phyloP scores from a whole-genome alignment of 306 rosid genomes.

The Cyamopsis tetragonoloba region DNA sequence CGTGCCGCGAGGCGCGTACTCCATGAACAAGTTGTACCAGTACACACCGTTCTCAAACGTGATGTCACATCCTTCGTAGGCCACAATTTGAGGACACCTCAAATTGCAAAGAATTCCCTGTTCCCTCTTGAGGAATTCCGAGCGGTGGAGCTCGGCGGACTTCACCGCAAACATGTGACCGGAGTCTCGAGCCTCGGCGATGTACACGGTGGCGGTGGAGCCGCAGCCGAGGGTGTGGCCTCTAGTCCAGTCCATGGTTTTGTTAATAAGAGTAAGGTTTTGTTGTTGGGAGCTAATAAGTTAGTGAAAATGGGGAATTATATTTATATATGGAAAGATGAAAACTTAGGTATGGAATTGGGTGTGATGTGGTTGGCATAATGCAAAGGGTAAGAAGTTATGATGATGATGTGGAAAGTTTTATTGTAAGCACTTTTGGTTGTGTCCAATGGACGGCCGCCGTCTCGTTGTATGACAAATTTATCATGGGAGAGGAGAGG shows the following conservation, averaged over 20 bases:
- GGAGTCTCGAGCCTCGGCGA: conserved; percentile 31
- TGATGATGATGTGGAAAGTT: conserved; percentile 19
- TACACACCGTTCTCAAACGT: conserved; percentile 54
- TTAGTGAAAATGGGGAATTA: neutral
- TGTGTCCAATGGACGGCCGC: conserved; percentile 63
- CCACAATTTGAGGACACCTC: conserved; percentile 48
- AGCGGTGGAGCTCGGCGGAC: conserved; percentile 44
- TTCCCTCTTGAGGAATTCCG: conserved; percentile 55
- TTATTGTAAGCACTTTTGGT: conserved; percentile 21
- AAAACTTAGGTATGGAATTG: conserved; percentile 12
- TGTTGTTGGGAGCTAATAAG: conserved; percentile 10
- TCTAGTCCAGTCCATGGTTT: conserved; percentile 73
- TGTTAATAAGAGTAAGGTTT: no score
- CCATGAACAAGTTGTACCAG: conserved; percentile 64
- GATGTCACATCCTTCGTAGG: conserved; percentile 50
- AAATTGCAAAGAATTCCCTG: conserved; percentile 49
- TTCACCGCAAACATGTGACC: conserved; percentile 58
- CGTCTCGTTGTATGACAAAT: conserved; percentile 26
- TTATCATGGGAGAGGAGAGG: conserved; percentile 9
- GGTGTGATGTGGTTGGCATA: conserved; percentile 36
- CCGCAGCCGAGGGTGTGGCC: conserved; percentile 70
- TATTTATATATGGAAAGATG: conserved; percentile 1
- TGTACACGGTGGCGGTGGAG: conserved; percentile 69
- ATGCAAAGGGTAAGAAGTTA: conserved; percentile 9
- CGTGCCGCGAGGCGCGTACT: conserved; percentile 65